Percentiles rank a stretch among this genome's conserved stretches.
phyloP scores from a whole-genome alignment of 345 rosid genomes.

The Ailanthus altissimus region DNA sequence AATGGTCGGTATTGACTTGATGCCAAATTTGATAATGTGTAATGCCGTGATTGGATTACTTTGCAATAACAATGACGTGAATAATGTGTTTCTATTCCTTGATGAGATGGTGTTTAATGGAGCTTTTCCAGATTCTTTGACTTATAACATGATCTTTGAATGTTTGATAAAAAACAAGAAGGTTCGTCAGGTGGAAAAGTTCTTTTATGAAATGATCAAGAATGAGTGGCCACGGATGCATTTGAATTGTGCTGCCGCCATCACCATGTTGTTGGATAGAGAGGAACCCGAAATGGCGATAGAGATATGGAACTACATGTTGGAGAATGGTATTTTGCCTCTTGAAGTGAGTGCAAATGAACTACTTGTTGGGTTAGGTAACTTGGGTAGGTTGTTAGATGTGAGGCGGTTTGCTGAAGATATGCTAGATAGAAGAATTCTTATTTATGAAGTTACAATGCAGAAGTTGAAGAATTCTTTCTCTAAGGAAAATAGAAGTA shows the following conservation, averaged over 20 bases:
- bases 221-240: slow-evolving; percentile 50
- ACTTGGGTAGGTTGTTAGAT: slow-evolving; percentile 48
- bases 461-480: slow-evolving; percentile 45
- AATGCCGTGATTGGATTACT: slow-evolving; percentile 46
- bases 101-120: slow-evolving; percentile 56
- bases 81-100: slow-evolving; percentile 45
- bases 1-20: slow-evolving; percentile 39
- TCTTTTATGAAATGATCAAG: slow-evolving; percentile 60
- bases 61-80: slow-evolving; percentile 43
- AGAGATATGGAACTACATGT: slow-evolving; percentile 59
- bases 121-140: slow-evolving; percentile 52
- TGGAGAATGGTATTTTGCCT: slow-evolving; percentile 39
- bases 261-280: slow-evolving; percentile 41
- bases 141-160: slow-evolving; percentile 51
- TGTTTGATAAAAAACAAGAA: slow-evolving; percentile 51
- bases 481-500: slow-evolving; percentile 36
- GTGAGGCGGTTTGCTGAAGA: slow-evolving; percentile 45
- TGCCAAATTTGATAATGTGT: slow-evolving; percentile 53
- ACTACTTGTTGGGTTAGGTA: slow-evolving; percentile 48
- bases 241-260: slow-evolving; percentile 44
- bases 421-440: slow-evolving; percentile 49
- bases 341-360: slow-evolving; percentile 48
- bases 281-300: slow-evolving; percentile 62
- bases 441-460: slow-evolving; percentile 47
- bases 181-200: slow-evolving; percentile 37